These are phyloP conservation scores for Tetrapisispora namnaoensis DNA, from an alignment of 805 yeast species.

Conservation along the genomic window DNA sequence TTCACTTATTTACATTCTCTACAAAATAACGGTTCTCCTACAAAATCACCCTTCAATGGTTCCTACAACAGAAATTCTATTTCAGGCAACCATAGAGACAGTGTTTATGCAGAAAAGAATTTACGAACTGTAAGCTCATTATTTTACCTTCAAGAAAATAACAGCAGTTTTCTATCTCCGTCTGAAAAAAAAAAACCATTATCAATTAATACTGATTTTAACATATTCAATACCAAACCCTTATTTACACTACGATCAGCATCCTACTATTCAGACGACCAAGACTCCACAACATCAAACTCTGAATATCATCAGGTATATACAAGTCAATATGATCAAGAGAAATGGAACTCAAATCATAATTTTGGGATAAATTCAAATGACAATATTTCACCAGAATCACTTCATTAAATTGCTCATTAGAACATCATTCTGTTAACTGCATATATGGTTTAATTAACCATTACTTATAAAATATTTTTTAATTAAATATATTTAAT, in stretches of 20 bases:
- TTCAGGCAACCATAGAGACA: background rate
- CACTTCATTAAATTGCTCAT: background rate
- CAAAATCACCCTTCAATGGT: slow-evolving; percentile 19
- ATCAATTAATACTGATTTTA: slow-evolving; percentile 2
- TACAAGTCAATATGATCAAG: slow-evolving; percentile 29
- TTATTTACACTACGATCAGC: background rate
- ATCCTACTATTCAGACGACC: background rate
- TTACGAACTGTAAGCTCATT: slow-evolving; percentile 10
- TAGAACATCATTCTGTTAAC: background rate
- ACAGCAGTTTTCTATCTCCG: slow-evolving; percentile 4
- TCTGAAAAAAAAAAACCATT: slow-evolving; percentile 1
- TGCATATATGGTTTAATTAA: background rate
- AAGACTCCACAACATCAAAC: slow-evolving; percentile 6
- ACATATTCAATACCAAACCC: slow-evolving; percentile 5
- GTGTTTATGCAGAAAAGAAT: background rate
- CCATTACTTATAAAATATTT: background rate
- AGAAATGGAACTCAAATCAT: slow-evolving; percentile 23
- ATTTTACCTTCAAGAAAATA: slow-evolving; percentile 5
- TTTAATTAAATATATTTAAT: background rate
- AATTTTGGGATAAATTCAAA: background rate
- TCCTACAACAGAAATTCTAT: background rate
- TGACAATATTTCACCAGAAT: background rate
- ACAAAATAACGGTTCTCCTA: slow-evolving; percentile 26
- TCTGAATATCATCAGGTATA: slow-evolving; percentile 20
- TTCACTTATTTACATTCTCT: slow-evolving; percentile 24